Conservation (phyloP, 192 early-diverging fungal genomes). For the Rhizophagus prolifer region DNA sequence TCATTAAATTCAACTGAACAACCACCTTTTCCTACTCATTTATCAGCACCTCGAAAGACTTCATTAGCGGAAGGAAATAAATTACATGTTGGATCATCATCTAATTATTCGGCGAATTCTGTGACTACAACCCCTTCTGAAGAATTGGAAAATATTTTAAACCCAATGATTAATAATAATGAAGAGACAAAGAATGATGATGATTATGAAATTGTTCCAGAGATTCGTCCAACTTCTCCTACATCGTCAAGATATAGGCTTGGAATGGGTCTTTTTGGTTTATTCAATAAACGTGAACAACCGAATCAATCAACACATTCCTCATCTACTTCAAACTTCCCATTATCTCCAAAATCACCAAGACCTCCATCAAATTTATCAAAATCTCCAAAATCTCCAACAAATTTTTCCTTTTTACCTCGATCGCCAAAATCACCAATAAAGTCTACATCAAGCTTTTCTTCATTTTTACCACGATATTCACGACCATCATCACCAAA, state of each 20-base stretch:
- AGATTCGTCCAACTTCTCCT: neutral
- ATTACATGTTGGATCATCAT: neutral
- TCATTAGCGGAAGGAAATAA: neutral
- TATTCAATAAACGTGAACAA: constrained; percentile 8
- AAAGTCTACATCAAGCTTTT: neutral
- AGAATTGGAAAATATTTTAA: neutral
- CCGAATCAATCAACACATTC: neutral
- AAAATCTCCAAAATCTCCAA: neutral
- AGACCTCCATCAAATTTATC: too few relatives aligned
- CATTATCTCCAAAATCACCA: neutral
- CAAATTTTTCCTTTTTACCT: too few relatives aligned
- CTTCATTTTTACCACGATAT: neutral
- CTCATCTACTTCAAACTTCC: neutral
- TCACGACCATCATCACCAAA: neutral
- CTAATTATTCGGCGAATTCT: neutral
- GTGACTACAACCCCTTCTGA: neutral
- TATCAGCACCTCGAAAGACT: neutral
- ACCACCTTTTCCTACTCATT: constrained; percentile 14
- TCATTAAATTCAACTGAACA: neutral
- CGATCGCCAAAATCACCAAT: neutral
- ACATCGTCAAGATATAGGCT: neutral
- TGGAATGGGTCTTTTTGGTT: constrained; percentile 3
- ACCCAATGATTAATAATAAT: neutral
- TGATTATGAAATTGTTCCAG: neutral
- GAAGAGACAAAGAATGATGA: neutral